These are phyloP conservation scores for Dioscorea alata DNA, from an alignment of 106 monocot species.

Conservation along the genomic window DNA sequence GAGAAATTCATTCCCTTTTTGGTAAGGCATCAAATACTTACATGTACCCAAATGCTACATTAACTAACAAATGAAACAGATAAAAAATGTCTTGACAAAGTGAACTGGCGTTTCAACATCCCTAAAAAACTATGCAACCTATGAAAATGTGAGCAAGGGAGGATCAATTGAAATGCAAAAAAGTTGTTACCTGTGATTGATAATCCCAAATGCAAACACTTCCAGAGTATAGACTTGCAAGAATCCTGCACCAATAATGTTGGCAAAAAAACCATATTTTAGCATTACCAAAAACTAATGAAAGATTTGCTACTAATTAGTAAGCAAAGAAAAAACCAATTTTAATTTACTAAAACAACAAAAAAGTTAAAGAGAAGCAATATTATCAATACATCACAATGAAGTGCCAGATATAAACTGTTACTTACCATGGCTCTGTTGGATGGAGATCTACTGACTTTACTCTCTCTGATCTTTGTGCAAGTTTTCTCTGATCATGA, in stretches of 20 bases:
- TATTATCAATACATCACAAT: no score
- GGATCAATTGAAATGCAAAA: not conserved
- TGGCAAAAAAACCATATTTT: not conserved
- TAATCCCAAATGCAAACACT: constrained; percentile 92
- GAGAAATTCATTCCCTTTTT: no score
- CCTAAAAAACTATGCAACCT: no score
- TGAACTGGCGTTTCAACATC: no score
- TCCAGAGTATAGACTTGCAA: constrained; percentile 89
- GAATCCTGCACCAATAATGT: constrained; percentile 58
- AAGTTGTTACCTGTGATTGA: constrained; percentile 61
- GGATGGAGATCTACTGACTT: constrained; percentile 81
- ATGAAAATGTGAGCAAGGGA: no score
- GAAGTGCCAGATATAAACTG: not conserved
- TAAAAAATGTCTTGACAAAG: no score
- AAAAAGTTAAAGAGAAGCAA: not conserved
- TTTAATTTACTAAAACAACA: not conserved
- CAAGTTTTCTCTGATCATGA: constrained; percentile 66
- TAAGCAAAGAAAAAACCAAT: not conserved
- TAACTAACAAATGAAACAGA: no score
- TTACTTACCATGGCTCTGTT: constrained; percentile 85
- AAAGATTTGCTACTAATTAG: not conserved
- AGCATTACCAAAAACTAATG: not conserved
- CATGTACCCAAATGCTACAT: no score
- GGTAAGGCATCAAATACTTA: no score
- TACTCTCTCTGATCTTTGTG: constrained; percentile 74